Base-by-base conservation (phyloP, 768 basidiomycete genomes). In the Pisolithus marmoratus region DNA sequence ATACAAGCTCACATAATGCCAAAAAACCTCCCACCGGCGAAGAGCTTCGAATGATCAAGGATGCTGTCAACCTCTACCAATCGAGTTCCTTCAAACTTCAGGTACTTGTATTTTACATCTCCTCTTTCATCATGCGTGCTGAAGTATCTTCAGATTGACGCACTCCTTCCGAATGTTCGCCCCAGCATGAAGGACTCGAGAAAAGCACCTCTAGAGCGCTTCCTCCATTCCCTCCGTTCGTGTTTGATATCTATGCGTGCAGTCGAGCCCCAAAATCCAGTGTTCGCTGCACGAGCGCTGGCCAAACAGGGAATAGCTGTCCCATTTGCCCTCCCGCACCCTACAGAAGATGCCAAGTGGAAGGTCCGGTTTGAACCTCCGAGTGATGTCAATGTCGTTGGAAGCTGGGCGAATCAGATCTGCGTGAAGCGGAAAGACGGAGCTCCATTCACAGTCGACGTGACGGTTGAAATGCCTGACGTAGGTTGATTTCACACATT, bases 41-140 rank as follows among this genome's bases (percentile, higher is more conserved):
- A 53, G 88, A 93, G 64, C 71, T 93, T 42, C 75, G 82, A 50
- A 69, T 67, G 6, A 83, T 93, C 55, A 86, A 84, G 61, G 88
- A 89, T 55, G 85, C 86, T 15, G 74, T 78, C 23, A 81, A 89
- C 51, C 72, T 92, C 20, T 91, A 83, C 65, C 77, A 79, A 59
- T 93, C 90, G 0, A 85, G 75, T 50, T 80, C 87, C 2, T 94
- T 94, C 74, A 90, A 90, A 59, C 76, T 94, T 8, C 90, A 94
- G 77, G 88, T 87, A 43, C 11, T 27, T 6, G 15, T 26, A 17
- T 23, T 7, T 17, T 19, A 15, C 27, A 26, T 45, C 5, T 15
- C 26, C 29, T 31, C 15, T 11, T 31, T 2, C 29, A 15, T 5
- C 7, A 20, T 15, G 46, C 46, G n/a, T 46, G n/a, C 59, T 51